phyloP scores from a whole-genome alignment of 345 rosid genomes.

The Aquilaria sinensis region DNA sequence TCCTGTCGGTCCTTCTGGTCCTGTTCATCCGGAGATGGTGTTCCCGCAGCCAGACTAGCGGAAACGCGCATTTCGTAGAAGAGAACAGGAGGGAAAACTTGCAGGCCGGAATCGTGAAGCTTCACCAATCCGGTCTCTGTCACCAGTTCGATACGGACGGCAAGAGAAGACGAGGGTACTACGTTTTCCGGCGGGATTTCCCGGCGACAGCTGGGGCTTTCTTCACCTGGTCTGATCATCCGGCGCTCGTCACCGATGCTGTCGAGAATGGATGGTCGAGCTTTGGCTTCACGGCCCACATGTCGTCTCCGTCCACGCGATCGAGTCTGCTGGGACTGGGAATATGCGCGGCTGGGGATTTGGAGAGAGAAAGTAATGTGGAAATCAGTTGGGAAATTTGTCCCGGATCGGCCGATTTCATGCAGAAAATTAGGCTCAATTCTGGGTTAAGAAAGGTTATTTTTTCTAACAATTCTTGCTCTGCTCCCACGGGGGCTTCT shows the following conservation, averaged over 20 bases:
- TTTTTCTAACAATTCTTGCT: slow-evolving; percentile 5
- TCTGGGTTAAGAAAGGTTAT: slow-evolving; percentile 29
- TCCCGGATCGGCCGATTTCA: slow-evolving; percentile 66
- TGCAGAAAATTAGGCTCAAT: slow-evolving; percentile 73
- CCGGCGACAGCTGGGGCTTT: slow-evolving; percentile 19
- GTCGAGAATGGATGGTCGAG: slow-evolving; percentile 87
- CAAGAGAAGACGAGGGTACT: slow-evolving; percentile 41
- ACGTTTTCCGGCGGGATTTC: slow-evolving; percentile 39
- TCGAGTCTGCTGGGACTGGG: slow-evolving; percentile 52
- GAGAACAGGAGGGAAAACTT: slow-evolving; percentile 24
- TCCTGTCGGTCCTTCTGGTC: slow-evolving; percentile 22
- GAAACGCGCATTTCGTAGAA: neutral
- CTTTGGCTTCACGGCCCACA: slow-evolving; percentile 59
- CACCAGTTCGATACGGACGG: slow-evolving; percentile 35
- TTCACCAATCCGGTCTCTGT: slow-evolving; percentile 16
- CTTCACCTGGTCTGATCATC: slow-evolving; percentile 80
- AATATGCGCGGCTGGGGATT: slow-evolving; percentile 46
- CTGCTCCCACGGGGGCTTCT: slow-evolving; percentile 26
- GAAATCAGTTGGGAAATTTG: slow-evolving; percentile 83
- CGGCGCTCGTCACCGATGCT: slow-evolving; percentile 58
- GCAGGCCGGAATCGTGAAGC: slow-evolving; percentile 50
- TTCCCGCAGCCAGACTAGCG: slow-evolving; percentile 18
- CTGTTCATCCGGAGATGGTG: slow-evolving; percentile 43
- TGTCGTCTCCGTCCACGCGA: slow-evolving; percentile 25
- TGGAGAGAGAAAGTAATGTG: slow-evolving; percentile 30